Base-by-base conservation (phyloP, 1,139 yeast genomes). In the Taiozyma sp. region DNA sequence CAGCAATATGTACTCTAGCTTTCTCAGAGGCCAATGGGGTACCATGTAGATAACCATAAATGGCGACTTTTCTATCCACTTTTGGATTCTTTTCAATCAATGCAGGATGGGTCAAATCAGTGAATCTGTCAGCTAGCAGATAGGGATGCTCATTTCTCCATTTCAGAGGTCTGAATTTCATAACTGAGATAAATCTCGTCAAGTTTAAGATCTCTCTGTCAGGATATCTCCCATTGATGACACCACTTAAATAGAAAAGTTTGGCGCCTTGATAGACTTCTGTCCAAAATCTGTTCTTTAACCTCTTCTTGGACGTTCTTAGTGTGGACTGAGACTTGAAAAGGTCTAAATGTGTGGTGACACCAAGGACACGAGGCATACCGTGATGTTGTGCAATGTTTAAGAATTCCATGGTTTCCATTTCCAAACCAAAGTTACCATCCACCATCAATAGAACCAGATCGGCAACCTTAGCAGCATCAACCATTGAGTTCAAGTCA, bases 61-160 rank as follows among this genome's bases (percentile, higher is more conserved):
- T 69, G 1, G 98, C 96, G 8, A 95, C 83, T 63, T 85, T 89
- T 61, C 99, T 78, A 66, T 93, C 98, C 60, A 86, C 77, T 66
- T 92, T 92, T 38, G 87, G 83, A 62, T 93, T 84, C 52, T 83
- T 78, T 54, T 87, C 91, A 44, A 93, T 81, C 47, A 76, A 69
- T 51, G 89, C 83, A 2, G 99, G 99, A 69, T 92, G 97, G 3
- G 99, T 95, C 58, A 95, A 75, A 68, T 95, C 99, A n/a, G 96
- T 89, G 44, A 93, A 76, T 67, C 99, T 80, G 67, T 95, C 99
- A 23, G 93, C 93, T 53, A 95, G 73, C 59, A 95, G 69, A 65
- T 95, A 95, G 7, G 98, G 96, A 73, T 95, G 99, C 71, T 93
- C 98, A 66, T 93, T 93, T 72, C 99, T 83, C 99, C 99, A 95